phyloP scores from a whole-genome alignment of 2,329 filamentous ascomycete species.

The Plenodomus lindquistii region DNA sequence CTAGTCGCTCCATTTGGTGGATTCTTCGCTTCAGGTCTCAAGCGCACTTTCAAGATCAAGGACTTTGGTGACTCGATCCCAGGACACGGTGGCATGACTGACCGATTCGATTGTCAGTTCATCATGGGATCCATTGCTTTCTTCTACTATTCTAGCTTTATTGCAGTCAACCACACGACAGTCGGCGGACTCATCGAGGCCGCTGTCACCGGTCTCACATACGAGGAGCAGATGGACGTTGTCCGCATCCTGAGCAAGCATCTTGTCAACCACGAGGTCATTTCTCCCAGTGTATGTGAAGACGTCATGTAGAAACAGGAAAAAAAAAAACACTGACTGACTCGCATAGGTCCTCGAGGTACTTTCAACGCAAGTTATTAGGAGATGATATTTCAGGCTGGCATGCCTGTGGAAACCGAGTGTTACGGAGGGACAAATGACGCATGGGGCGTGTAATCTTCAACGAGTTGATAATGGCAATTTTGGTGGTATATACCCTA shows the following conservation, averaged over 20 bases:
- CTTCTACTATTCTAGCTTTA: constrained; percentile 98
- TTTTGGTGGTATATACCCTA: constrained; percentile 15
- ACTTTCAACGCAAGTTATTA: constrained; percentile 24
- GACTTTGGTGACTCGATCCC: constrained; percentile 99
- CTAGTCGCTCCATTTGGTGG: constrained; percentile 96
- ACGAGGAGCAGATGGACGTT: constrained; percentile 87
- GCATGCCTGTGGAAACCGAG: neutral
- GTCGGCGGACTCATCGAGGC: constrained; percentile 88
- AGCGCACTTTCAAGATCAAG: constrained; percentile 99
- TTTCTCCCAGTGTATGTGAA: constrained; percentile 56
- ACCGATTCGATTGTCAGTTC: constrained; percentile 99
- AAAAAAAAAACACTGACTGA: constrained; percentile 1
- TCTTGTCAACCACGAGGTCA: constrained; percentile 64
- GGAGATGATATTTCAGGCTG: constrained; percentile 18
- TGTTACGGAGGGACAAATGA: neutral
- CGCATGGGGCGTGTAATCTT: neutral
- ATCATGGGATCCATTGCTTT: constrained; percentile 99
- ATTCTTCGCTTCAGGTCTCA: constrained; percentile 96
- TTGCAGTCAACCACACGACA: constrained; percentile 82
- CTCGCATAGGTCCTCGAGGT: constrained; percentile 28
- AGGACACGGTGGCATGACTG: constrained; percentile 95
- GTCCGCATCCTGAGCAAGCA: constrained; percentile 66
- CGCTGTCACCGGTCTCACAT: constrained; percentile 83
- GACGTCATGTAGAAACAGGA: too few relatives aligned
- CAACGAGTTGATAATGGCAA: constrained; percentile 3